Percentiles rank a stretch among this genome's conserved stretches.
phyloP scores from a whole-genome alignment of 2,329 filamentous ascomycete genomes.

The Verticillium nubilum region DNA sequence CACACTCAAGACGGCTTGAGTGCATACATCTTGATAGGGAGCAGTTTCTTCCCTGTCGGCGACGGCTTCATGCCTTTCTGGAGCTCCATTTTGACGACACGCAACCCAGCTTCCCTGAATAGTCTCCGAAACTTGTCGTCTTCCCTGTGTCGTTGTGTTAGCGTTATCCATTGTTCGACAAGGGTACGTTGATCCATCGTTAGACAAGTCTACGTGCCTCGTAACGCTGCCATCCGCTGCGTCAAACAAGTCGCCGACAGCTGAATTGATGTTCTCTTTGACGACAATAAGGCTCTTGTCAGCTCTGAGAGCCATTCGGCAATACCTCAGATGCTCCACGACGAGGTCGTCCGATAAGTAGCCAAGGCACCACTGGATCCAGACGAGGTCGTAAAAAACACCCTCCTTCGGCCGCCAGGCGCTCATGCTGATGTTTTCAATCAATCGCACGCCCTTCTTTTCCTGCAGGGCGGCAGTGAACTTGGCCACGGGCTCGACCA shows the following conservation, averaged over 20 bases:
- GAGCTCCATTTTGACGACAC: conserved; percentile 60
- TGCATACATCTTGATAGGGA: conserved; percentile 74
- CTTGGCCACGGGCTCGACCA: conserved; percentile 80
- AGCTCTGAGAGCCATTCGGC: conserved; percentile 33
- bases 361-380: conserved; percentile 85
- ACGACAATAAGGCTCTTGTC: conserved; percentile 24
- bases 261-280: conserved; percentile 64
- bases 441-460: conserved; percentile 50
- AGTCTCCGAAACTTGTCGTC: conserved; percentile 65
- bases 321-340: conserved; percentile 57
- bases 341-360: conserved; percentile 73
- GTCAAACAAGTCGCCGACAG: conserved; percentile 63
- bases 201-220: conserved; percentile 33
- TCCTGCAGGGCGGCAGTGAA: conserved; percentile 62
- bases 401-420: conserved; percentile 49
- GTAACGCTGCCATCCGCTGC: conserved; percentile 73
- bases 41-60: conserved; percentile 37
- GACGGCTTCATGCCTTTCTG: conserved; percentile 64
- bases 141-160: conserved; percentile 36
- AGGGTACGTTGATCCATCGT: conserved; percentile 1
- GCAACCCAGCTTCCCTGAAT: conserved; percentile 64
- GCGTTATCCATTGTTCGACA: background rate
- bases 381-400: conserved; percentile 69
- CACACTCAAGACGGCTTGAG: conserved; percentile 35
- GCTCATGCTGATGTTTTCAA: conserved; percentile 72